Evolutionary conservation across 495 filamentous ascomycete genomes (phyloP).

Genomic region (Rostrohypoxylon terebratum): DNA sequence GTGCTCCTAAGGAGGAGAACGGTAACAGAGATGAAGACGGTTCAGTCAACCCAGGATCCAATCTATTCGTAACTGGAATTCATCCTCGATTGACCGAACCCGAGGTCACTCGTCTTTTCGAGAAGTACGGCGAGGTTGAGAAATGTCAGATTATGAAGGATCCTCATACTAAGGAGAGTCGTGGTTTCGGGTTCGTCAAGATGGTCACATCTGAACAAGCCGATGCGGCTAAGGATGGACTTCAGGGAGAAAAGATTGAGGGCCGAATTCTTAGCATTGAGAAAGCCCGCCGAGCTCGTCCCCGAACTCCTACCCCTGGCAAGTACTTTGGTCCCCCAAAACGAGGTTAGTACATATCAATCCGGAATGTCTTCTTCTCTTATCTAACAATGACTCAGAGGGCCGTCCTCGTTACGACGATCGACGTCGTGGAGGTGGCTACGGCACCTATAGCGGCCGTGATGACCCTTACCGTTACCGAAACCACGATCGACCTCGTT

Average conservation of each 20-base stretch:
- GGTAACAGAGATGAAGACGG: slow-evolving; percentile 75
- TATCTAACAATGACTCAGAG: slow-evolving; percentile 14
- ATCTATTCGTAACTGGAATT: slow-evolving; percentile 99
- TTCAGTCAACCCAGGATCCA: slow-evolving; percentile 90
- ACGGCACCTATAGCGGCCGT: slow-evolving; percentile 64
- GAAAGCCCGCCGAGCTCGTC: slow-evolving; percentile 94
- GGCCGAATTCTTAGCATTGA: slow-evolving; percentile 98
- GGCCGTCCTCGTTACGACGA: slow-evolving; percentile 58
- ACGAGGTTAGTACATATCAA: slow-evolving; percentile 74
- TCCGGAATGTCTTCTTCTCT: slow-evolving; percentile 11
- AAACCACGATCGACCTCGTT: slow-evolving; percentile 59
- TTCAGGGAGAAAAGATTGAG: slow-evolving; percentile 95
- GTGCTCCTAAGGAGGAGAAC: slow-evolving; percentile 63
- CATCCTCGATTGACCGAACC: slow-evolving; percentile 91
- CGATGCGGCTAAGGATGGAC: slow-evolving; percentile 94
- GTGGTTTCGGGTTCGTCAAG: slow-evolving; percentile 99
- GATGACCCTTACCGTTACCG: slow-evolving; percentile 70
- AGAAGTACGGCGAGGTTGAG: slow-evolving; percentile 98
- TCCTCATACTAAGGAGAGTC: slow-evolving; percentile 96
- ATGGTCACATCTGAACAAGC: slow-evolving; percentile 94
- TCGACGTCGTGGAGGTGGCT: slow-evolving; percentile 63
- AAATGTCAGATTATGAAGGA: slow-evolving; percentile 99
- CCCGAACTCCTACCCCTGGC: slow-evolving; percentile 95
- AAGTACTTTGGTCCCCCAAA: slow-evolving; percentile 99
- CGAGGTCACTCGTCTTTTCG: slow-evolving; percentile 93